phyloP scores from a whole-genome alignment of 495 filamentous ascomycete genomes.

The Daldinia bambusicola region DNA sequence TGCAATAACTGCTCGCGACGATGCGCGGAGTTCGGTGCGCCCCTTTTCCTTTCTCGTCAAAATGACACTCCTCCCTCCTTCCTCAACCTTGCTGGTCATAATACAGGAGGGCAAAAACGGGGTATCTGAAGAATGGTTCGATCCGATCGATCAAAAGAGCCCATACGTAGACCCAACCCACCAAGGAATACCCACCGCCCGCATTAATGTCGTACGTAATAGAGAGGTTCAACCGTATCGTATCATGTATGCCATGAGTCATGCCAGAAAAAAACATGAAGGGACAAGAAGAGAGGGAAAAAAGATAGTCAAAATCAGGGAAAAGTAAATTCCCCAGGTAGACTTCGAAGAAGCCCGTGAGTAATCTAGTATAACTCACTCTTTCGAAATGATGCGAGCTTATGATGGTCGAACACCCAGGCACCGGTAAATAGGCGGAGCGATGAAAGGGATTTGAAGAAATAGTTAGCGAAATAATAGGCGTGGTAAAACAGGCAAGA shows the following conservation, averaged over 20 bases:
- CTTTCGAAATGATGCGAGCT: constrained; percentile 19
- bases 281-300: constrained; percentile 12
- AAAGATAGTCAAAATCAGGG: constrained; percentile 8
- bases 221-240: constrained; percentile 40
- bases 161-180: constrained; percentile 25
- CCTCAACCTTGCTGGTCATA: constrained; percentile 35
- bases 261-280: constrained; percentile 29
- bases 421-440: constrained; percentile 18
- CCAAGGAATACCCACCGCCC: constrained; percentile 25
- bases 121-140: constrained; percentile 45
- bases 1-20: constrained; percentile 9
- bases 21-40: constrained; percentile 15
- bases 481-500: constrained; percentile 30
- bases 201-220: constrained; percentile 31
- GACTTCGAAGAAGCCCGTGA: constrained; percentile 11
- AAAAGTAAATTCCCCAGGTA: not conserved
- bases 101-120: constrained; percentile 43
- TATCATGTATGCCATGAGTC: constrained; percentile 44
- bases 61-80: constrained; percentile 40
- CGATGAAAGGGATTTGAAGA: constrained; percentile 16
- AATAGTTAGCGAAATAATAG: constrained; percentile 19
- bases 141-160: constrained; percentile 40
- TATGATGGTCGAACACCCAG: constrained; percentile 11
- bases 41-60: constrained; percentile 32
- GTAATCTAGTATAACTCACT: constrained; percentile 13